Conservation (phyloP, 208 protist species). For the Sergeia podlipaevii region DNA sequence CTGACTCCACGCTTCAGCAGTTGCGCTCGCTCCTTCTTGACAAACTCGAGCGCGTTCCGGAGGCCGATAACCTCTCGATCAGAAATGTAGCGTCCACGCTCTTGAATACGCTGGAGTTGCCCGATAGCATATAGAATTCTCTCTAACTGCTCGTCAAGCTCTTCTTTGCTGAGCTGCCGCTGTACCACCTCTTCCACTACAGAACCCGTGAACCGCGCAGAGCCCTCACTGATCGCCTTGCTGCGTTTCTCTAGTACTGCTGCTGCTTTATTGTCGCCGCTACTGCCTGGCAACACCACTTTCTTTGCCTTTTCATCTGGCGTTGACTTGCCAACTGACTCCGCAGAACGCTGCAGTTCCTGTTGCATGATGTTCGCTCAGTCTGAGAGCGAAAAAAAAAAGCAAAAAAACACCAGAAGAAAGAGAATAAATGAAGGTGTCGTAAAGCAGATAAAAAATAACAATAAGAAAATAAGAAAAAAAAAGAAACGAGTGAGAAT, state of each 20-base stretch:
- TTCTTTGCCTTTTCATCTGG: no score
- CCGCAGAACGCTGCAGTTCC: neutral
- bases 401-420: conserved; percentile 4
- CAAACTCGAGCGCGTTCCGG: conserved; percentile 50
- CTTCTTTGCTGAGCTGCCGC: conserved; percentile 16
- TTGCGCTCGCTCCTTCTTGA: conserved; percentile 21
- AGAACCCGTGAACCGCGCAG: neutral
- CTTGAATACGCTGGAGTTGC: conserved; percentile 41
- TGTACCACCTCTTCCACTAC: neutral
- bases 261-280: neutral
- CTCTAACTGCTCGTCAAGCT: conserved; percentile 55
- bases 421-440: conserved; percentile 5
- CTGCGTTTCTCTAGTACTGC: conserved; percentile 3
- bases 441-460: conserved; percentile 1
- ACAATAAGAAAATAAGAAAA: neutral
- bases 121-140: conserved; percentile 38
- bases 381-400: neutral
- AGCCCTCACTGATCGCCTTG: conserved; percentile 1
- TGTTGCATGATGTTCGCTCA: neutral
- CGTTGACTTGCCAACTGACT: neutral
- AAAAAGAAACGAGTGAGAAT: conserved; percentile 3
- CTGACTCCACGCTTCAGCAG: neutral
- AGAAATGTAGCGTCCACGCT: conserved; percentile 30
- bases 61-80: conserved; percentile 44
- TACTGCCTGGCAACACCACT: neutral